Evolutionary conservation across 2,329 filamentous ascomycete species (phyloP), one percentile per base, ranked within the genome.

Genomic region (Diaporthe longicolla): DNA sequence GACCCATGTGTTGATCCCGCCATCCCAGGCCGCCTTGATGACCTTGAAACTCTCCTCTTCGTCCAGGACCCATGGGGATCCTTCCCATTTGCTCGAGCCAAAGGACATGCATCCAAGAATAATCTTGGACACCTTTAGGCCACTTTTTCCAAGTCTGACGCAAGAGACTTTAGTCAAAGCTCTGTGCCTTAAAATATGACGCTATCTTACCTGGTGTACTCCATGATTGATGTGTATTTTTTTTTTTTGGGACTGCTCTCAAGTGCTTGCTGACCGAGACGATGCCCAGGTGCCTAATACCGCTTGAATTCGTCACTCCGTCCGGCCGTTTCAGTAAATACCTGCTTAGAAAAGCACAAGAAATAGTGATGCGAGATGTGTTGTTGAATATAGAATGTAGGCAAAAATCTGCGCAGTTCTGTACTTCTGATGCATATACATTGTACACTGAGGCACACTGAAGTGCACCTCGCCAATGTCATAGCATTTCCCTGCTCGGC

Each of bases 1-100:
- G 29, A 74, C 73, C 82, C 83, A 86, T 0, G 84, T 85, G 74
- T 85, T 86, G 72, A 85, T 84, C 17, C 84, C 84, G 3, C 75
- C 71, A 45, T 85, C 83, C 43, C 81, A 86, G 1, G 84, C 83
- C 7, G 79, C 77, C 74, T 86, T 84, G 54, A 86, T 78, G 4
- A 86, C 69, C 3, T 79, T 76, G 6, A 86, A 74, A 1, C 81
- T 79, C n/a, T 83, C 79, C 19, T 82, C 79, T 72, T 85, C 82
- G 1, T 79, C 77, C 17, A 82, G 77, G 2, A 75, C 82, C 84
- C 82, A 84, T 63, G 69, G 83, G 57, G 2, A 79, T 71, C 80
- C 79, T 50, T 83, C 79, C 81, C 81, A 83, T 65, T 80, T 78
- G 57, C 77, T 76, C 17, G 77, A 79, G 8, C 82, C 80, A 73